Percentiles rank a stretch among this genome's conserved stretches.
Conservation (phyloP, 2,329 filamentous ascomycete genomes). For the Hypoxylon sp. region DNA sequence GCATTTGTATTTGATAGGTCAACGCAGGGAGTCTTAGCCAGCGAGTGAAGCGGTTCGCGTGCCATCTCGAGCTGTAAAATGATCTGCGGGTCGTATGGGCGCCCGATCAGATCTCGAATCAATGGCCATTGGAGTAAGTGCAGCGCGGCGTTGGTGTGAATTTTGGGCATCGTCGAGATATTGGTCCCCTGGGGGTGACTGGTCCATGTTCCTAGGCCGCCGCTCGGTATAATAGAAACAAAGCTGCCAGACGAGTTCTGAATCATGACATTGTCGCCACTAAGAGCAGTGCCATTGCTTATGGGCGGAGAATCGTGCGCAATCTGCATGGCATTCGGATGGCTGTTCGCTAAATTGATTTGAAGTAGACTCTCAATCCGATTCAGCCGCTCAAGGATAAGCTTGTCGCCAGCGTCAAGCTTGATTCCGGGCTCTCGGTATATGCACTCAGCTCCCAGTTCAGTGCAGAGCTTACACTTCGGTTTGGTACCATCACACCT, state of each 20-base stretch:
- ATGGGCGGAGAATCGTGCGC: conserved; percentile 73
- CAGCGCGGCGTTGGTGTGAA: conserved; percentile 83
- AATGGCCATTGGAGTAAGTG: conserved; percentile 85
- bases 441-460: conserved; percentile 84
- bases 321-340: conserved; percentile 65
- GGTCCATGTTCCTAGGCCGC: conserved; percentile 79
- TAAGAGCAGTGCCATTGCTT: conserved; percentile 72
- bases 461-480: conserved; percentile 86
- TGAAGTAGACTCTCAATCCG: conserved; percentile 85
- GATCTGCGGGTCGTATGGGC: conserved; percentile 84
- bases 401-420: conserved; percentile 86
- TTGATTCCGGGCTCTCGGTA: conserved; percentile 90
- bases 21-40: conserved; percentile 73
- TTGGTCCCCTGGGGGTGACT: conserved; percentile 67
- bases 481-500: conserved; percentile 83
- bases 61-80: conserved; percentile 85
- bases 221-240: conserved; percentile 68
- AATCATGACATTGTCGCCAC: conserved; percentile 68
- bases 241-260: conserved; percentile 60
- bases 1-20: conserved; percentile 80
- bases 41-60: conserved; percentile 77
- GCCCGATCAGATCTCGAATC: conserved; percentile 81
- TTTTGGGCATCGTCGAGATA: conserved; percentile 88
- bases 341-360: conserved; percentile 68
- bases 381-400: conserved; percentile 82